Evolutionary conservation across 164 flowering plant species (phyloP).

Genomic region (Cinnamomum chago): DNA sequence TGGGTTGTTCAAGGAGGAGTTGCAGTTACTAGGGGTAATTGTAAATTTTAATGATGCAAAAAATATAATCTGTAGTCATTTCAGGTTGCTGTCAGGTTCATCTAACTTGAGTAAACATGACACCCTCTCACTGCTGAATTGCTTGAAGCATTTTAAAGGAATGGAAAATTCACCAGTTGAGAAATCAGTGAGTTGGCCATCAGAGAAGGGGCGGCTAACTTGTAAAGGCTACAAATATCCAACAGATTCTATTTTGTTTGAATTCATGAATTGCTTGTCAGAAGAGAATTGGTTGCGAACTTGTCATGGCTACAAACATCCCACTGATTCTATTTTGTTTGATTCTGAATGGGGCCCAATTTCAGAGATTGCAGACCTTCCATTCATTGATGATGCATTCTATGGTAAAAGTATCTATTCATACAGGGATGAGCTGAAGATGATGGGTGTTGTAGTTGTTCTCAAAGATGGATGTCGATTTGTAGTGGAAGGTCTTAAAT

Average conservation of each 20-base stretch:
- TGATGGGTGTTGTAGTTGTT: constrained; percentile 20
- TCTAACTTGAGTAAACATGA: neutral
- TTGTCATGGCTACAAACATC: constrained; percentile 35
- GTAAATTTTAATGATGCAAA: neutral
- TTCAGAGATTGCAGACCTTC: constrained; percentile 18
- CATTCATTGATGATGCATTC: constrained; percentile 15
- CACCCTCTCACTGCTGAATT: constrained; percentile 2
- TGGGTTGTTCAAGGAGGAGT: neutral
- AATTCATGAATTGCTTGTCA: neutral
- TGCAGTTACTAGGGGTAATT: neutral
- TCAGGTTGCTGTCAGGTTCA: neutral
- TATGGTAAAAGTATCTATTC: constrained; percentile 13
- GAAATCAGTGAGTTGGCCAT: too few relatives aligned
- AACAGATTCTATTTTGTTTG: constrained; percentile 9
- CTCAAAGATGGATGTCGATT: constrained; percentile 1
- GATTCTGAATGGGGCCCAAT: constrained; percentile 17
- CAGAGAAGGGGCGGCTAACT: neutral
- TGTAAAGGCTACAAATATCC: constrained; percentile 39
- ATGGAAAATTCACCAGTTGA: neutral
- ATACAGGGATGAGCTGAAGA: constrained; percentile 15
- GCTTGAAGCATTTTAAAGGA: neutral
- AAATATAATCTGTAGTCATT: neutral
- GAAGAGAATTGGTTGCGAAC: neutral
- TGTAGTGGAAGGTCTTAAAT: constrained; percentile 14
- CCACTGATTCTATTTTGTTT: constrained; percentile 18